Base-by-base conservation (phyloP, 2,329 filamentous ascomycete species). In the Fusarium sp. region DNA sequence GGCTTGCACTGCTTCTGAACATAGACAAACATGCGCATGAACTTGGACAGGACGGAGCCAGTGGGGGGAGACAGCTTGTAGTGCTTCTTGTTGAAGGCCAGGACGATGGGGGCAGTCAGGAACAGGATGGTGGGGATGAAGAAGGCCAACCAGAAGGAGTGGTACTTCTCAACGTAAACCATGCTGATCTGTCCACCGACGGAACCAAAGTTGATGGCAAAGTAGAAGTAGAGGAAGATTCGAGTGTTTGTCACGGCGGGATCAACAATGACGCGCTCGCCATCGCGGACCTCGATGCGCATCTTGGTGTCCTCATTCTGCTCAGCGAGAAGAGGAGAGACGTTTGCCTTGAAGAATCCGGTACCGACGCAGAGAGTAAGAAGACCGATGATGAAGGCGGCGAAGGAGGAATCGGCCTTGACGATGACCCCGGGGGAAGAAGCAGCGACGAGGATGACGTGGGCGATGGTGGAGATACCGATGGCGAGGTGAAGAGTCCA, bases 301-400 rank as follows among this genome's bases (percentile, higher is more conserved):
- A 90, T 87, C 69, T 85, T 87, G 5, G 85, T 87, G 66, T 90
- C 88, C 36, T 85, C 86, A 80, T 92, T 92, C 81, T 94, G 92
- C 77, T 94, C 92, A 22, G 92, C 92, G 64, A 94, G 89, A 20
- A 94, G 84, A 0, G 92, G 91, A 0, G 91, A 91, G 49, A 95
- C 92, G 78, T 95, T 95, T 72, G 92, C 89, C 85, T 95, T 96
- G 88, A 95, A 94, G 77, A 93, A 92, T 70, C 93, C 93, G 1
- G 92, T 94, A 49, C 93, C 93, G 33, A 94, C 81, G 73, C 86
- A 86, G 42, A 88, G 84, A 27, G 79, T 78, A 36, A 87, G 77
- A 35, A 87, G 83, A n/a, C 92, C 92, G 79, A 94, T 89, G 78
- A 94, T 87, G 76, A 94, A 92, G 60, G 89, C 90, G 2, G 85